Evolutionary conservation across 139 green algal species (phyloP).

Genomic region (Tetradesmus obliquus): DNA sequence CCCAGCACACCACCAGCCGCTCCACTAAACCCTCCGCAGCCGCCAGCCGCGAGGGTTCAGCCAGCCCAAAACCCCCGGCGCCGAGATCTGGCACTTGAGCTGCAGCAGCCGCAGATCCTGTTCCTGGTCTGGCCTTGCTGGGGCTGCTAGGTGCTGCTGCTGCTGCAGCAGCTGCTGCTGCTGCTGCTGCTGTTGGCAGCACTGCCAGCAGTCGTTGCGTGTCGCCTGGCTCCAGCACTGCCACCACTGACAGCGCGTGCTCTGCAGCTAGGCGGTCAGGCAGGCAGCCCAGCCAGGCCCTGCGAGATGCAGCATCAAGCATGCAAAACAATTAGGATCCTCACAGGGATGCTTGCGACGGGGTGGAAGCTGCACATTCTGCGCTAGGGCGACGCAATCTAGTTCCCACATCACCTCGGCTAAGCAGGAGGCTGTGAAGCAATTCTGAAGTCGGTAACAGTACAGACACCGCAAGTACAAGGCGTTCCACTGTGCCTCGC

Average conservation of each 20-base stretch:
- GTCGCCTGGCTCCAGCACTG: slow-evolving; percentile 45
- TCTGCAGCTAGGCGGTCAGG: slow-evolving; percentile 24
- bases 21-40: slow-evolving; percentile 33
- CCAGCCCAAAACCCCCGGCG: background rate
- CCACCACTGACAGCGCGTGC: slow-evolving; percentile 27
- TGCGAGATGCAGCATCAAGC: background rate
- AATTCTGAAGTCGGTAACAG: too few relatives aligned
- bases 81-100: background rate
- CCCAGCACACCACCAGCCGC: slow-evolving; percentile 35
- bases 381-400: too few relatives aligned
- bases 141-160: slow-evolving; percentile 18
- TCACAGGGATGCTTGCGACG: too few relatives aligned
- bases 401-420: too few relatives aligned
- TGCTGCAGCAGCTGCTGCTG: slow-evolving; percentile 30
- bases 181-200: slow-evolving; percentile 32
- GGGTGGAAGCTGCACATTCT: too few relatives aligned
- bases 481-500: too few relatives aligned
- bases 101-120: background rate
- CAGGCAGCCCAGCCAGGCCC: slow-evolving; percentile 36
- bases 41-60: slow-evolving; percentile 5
- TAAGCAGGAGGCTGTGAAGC: too few relatives aligned
- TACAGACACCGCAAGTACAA: too few relatives aligned
- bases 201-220: background rate
- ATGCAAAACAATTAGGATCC: background rate
- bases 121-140: background rate